These are phyloP conservation scores for Beauveria asiatica DNA, from an alignment of 2,329 filamentous ascomycete genomes.

Conservation along the genomic window DNA sequence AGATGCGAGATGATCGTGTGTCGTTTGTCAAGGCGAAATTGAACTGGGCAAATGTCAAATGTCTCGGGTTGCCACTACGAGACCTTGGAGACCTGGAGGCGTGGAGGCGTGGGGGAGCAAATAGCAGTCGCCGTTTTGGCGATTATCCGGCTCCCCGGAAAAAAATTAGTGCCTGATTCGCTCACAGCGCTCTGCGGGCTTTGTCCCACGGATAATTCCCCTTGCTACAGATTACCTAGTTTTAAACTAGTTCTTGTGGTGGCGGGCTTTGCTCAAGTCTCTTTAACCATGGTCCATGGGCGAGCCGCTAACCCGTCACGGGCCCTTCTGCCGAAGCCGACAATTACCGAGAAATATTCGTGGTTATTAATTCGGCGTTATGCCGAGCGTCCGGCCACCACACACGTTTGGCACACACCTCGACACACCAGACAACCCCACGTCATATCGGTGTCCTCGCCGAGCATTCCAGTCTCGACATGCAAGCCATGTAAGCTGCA, in stretches of 20 bases:
- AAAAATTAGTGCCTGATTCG: slow-evolving; percentile 13
- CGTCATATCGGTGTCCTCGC: not conserved
- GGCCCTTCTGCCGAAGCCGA: slow-evolving; percentile 4
- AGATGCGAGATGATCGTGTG: not conserved
- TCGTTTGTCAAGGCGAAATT: slow-evolving; percentile 1
- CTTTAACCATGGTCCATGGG: not conserved
- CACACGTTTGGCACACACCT: not conserved
- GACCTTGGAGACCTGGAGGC: not conserved
- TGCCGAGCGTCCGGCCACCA: not conserved
- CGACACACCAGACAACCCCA: not conserved
- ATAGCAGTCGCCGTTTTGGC: slow-evolving; percentile 7
- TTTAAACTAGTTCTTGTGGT: too few relatives aligned
- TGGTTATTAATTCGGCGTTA: not conserved
- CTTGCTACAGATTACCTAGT: too few relatives aligned
- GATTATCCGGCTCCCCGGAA: slow-evolving; percentile 5
- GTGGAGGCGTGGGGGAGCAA: not conserved
- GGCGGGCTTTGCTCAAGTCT: not conserved
- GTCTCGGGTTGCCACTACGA: not conserved
- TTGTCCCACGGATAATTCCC: not conserved
- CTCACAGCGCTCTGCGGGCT: not conserved
- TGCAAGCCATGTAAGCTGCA: slow-evolving; percentile 1
- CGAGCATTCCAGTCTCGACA: not conserved
- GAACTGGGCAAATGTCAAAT: not conserved
- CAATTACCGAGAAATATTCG: slow-evolving; percentile 8
- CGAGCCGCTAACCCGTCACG: not conserved